These are phyloP conservation scores for Glarea lozoyensis DNA, from an alignment of 495 filamentous ascomycete genomes.

Conservation along the genomic window DNA sequence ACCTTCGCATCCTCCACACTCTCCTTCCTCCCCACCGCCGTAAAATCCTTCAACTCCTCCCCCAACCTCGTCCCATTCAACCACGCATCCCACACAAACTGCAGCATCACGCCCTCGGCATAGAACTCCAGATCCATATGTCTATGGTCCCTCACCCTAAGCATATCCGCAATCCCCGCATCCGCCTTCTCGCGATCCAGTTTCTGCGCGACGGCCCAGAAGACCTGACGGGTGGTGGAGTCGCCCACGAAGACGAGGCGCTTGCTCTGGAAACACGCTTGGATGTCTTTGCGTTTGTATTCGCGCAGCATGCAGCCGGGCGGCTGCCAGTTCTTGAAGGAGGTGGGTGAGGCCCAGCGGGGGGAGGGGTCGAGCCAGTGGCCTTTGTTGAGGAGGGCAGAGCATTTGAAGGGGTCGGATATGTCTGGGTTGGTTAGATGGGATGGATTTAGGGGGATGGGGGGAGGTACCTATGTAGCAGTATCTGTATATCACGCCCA, in stretches of 20 bases:
- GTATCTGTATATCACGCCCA: conserved; percentile 27
- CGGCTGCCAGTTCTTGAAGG: conserved; percentile 45
- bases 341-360: conserved; percentile 12
- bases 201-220: conserved; percentile 44
- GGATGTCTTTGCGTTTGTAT: conserved; percentile 38
- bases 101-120: conserved; percentile 30
- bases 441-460: conserved; percentile 2
- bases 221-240: conserved; percentile 48
- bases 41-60: conserved; percentile 29
- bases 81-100: conserved; percentile 56
- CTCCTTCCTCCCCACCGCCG: conserved; percentile 6
- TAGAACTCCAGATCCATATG: conserved; percentile 37
- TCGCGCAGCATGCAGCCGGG: conserved; percentile 48
- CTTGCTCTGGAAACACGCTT: conserved; percentile 32
- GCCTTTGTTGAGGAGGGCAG: conserved; percentile 41
- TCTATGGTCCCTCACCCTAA: conserved; percentile 23
- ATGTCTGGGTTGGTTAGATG: conserved; percentile 26
- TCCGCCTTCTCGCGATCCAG: conserved; percentile 32
- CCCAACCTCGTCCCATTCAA: conserved; percentile 42
- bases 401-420: conserved; percentile 45
- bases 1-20: conserved; percentile 5
- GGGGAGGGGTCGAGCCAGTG: conserved; percentile 38
- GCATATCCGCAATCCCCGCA: conserved; percentile 19
- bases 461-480: conserved; percentile 26
- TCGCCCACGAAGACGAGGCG: conserved; percentile 52